Evolutionary conservation across 1,139 yeast genomes (phyloP).

Genomic region (Taphrina betulina): DNA sequence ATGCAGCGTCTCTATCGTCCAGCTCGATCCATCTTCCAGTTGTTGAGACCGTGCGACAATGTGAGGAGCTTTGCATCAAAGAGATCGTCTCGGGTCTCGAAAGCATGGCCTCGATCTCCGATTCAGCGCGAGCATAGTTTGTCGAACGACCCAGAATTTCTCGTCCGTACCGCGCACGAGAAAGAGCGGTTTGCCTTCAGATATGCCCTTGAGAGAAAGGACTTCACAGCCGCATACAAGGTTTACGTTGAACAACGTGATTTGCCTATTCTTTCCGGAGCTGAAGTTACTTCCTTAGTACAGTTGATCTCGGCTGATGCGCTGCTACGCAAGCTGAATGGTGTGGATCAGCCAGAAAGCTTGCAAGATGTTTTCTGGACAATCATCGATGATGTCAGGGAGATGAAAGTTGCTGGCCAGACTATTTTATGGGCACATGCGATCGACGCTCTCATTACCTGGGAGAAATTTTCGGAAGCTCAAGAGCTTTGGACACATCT

Average conservation of each 20-base stretch:
- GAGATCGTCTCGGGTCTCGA: conserved; percentile 9
- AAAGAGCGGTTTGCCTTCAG: conserved; percentile 26
- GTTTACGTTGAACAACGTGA: conserved; percentile 19
- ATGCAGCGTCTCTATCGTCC: conserved; percentile 2
- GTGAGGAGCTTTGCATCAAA: not conserved
- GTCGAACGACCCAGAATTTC: conserved; percentile 10
- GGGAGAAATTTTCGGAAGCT: conserved; percentile 11
- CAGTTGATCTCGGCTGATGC: conserved; percentile 31
- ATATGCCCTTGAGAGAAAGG: conserved; percentile 5
- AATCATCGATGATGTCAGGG: conserved; percentile 19
- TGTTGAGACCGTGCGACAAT: not conserved
- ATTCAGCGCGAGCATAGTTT: not conserved
- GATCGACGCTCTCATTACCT: conserved; percentile 7
- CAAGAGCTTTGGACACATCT: conserved; percentile 18
- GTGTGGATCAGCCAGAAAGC: conserved; percentile 25
- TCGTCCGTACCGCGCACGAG: conserved; percentile 22
- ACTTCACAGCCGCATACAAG: conserved; percentile 19
- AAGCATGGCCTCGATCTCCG: conserved; percentile 5
- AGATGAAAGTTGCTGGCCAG: conserved; percentile 15
- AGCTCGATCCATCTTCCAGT: not conserved
- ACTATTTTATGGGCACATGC: conserved; percentile 20
- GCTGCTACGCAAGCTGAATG: conserved; percentile 8
- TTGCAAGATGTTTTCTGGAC: conserved; percentile 25
- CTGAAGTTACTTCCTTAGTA: conserved; percentile 26
- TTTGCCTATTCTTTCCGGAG: conserved; percentile 11